Conservation (phyloP, 805 yeast genomes). For the Kurtzmaniella cleridarum region DNA sequence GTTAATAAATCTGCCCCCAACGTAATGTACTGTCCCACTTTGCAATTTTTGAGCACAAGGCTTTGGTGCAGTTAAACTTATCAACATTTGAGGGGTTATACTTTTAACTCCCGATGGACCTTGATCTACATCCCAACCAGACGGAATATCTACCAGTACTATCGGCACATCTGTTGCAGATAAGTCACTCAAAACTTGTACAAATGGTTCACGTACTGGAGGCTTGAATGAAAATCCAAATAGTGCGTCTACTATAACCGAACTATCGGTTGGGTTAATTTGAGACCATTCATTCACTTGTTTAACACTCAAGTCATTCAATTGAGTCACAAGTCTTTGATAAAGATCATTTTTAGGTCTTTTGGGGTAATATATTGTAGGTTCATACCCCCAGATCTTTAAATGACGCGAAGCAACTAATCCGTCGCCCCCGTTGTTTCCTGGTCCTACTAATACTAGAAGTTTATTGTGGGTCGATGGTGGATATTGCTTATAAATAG, state of each 20-base stretch:
- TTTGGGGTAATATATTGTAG: constrained; percentile 78
- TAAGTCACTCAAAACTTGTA: constrained; percentile 28
- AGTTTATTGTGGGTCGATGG: constrained; percentile 41
- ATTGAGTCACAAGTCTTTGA: constrained; percentile 57
- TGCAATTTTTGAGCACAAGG: constrained; percentile 62
- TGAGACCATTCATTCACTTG: constrained; percentile 34
- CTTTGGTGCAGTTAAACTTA: constrained; percentile 91
- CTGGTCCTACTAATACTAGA: constrained; percentile 85
- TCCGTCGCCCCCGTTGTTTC: constrained; percentile 97
- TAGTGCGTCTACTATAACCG: constrained; percentile 61
- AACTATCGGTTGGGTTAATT: constrained; percentile 14
- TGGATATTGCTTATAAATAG: constrained; percentile 66
- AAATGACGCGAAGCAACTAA: constrained; percentile 92
- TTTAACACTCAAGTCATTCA: constrained; percentile 57
- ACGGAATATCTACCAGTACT: constrained; percentile 84
- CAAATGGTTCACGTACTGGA: constrained; percentile 78
- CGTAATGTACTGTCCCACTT: constrained; percentile 51
- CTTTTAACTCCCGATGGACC: constrained; percentile 54
- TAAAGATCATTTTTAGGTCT: constrained; percentile 50
- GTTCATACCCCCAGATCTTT: constrained; percentile 61
- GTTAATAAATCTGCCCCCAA: constrained; percentile 88
- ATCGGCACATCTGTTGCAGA: constrained; percentile 47
- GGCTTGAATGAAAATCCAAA: constrained; percentile 94
- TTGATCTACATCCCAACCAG: constrained; percentile 94
- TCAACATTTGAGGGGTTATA: constrained; percentile 61